Conservation (phyloP, 768 basidiomycete genomes). For the Auricularia cornea region DNA sequence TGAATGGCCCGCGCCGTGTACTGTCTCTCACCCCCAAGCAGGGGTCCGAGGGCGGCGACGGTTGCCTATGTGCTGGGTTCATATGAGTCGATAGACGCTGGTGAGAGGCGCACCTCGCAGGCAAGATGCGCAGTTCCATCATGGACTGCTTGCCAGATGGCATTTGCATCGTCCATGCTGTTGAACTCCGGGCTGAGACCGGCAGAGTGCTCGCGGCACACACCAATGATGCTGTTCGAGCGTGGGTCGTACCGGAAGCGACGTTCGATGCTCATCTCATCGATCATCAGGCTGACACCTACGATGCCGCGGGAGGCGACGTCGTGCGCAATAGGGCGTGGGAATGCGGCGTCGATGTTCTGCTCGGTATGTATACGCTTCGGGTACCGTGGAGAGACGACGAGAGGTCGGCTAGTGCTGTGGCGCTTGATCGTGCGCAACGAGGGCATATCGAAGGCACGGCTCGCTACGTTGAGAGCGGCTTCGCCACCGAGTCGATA, state of each 20-base stretch:
- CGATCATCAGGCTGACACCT: constrained; percentile 13
- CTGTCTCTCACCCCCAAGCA: constrained; percentile 11
- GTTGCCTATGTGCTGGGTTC: constrained; percentile 15
- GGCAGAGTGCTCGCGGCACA: constrained; percentile 16
- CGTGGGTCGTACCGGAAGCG: constrained; percentile 15
- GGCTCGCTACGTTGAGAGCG: neutral
- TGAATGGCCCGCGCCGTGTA: constrained; percentile 19
- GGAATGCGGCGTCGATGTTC: neutral
- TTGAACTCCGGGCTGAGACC: constrained; percentile 11
- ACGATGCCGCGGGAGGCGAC: neutral
- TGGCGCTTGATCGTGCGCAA: neutral
- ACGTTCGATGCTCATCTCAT: constrained; percentile 15
- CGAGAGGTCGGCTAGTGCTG: neutral
- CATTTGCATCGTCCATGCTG: constrained; percentile 5
- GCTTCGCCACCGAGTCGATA: neutral
- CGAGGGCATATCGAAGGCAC: neutral
- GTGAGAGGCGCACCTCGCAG: constrained; percentile 1
- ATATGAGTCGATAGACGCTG: neutral
- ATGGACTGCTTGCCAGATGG: constrained; percentile 1
- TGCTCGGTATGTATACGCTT: neutral
- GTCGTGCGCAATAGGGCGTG: neutral
- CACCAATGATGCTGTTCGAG: constrained; percentile 15
- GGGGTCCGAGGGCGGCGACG: constrained; percentile 17
- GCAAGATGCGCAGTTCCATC: constrained; percentile 5
- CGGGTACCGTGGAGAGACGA: neutral